Percentiles rank a stretch among this genome's conserved stretches.
Conservation (phyloP, 2,329 filamentous ascomycete genomes). For the Fusarium devonianum region DNA sequence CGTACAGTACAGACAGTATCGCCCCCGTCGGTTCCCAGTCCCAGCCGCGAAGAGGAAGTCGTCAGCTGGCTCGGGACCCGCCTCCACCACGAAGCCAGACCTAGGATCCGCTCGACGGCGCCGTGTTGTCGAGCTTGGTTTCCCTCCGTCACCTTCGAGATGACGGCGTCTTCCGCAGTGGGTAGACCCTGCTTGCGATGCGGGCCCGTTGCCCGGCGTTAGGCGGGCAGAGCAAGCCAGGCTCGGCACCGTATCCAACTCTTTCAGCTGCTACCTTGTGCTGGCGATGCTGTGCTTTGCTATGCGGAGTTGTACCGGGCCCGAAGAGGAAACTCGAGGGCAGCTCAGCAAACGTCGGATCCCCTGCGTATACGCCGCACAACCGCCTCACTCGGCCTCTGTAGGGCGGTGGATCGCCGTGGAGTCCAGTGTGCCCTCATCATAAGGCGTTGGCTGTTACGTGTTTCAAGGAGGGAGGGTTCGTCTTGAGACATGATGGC, state of each 20-base stretch:
- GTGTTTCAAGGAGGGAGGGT: slow-evolving; percentile 6
- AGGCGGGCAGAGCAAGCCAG: slow-evolving; percentile 18
- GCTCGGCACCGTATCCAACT: slow-evolving; percentile 22
- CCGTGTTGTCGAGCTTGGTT: slow-evolving; percentile 23
- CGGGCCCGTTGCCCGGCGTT: slow-evolving; percentile 30
- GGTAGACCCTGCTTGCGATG: slow-evolving; percentile 31
- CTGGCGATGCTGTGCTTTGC: slow-evolving; percentile 21
- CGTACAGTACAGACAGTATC: neutral
- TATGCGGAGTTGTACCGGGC: slow-evolving; percentile 29
- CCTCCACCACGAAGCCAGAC: slow-evolving; percentile 26
- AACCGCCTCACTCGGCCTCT: slow-evolving; percentile 24
- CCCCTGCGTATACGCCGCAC: slow-evolving; percentile 35
- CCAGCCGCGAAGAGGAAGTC: slow-evolving; percentile 20
- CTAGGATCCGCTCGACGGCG: slow-evolving; percentile 36
- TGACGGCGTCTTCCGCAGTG: slow-evolving; percentile 34
- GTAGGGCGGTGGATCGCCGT: slow-evolving; percentile 32
- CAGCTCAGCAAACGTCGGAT: slow-evolving; percentile 16
- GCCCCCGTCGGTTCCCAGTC: slow-evolving; percentile 16
- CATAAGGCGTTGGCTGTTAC: slow-evolving; percentile 13
- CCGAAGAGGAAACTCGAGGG: slow-evolving; percentile 7
- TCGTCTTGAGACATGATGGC: slow-evolving; percentile 5
- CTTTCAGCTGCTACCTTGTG: slow-evolving; percentile 13
- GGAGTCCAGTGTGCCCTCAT: slow-evolving; percentile 22
- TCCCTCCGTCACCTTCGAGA: slow-evolving; percentile 22
- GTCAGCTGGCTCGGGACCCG: slow-evolving; percentile 24